Percentiles rank a stretch among this genome's conserved stretches.
phyloP scores from a whole-genome alignment of 2,329 filamentous ascomycete species.

The Nothophaeocryptopus gaeumannii region DNA sequence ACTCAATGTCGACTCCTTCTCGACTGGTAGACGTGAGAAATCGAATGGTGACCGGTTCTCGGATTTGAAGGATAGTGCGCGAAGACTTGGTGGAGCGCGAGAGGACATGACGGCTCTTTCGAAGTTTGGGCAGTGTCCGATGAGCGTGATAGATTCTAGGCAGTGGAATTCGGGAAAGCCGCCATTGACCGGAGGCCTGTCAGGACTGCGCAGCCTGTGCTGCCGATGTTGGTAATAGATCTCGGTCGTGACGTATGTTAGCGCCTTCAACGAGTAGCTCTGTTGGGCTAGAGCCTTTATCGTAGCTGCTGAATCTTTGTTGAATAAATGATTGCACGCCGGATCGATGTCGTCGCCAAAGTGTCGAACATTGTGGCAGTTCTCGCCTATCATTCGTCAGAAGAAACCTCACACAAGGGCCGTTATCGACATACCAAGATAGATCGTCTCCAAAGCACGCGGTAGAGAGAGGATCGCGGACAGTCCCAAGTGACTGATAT shows the following conservation, averaged over 20 bases:
- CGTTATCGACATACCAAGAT: conserved; percentile 12
- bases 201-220: not conserved
- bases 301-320: conserved; percentile 9
- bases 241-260: conserved; percentile 20
- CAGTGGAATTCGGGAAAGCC: conserved; percentile 20
- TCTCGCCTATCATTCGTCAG: conserved; percentile 13
- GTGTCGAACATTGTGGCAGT: conserved; percentile 21
- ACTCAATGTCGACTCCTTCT: not conserved
- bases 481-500: conserved; percentile 23
- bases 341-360: conserved; percentile 17
- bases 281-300: conserved; percentile 22
- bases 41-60: not conserved
- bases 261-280: conserved; percentile 15
- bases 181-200: conserved; percentile 11
- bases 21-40: too few relatives aligned
- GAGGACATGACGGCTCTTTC: conserved; percentile 24
- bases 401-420: too few relatives aligned
- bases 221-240: conserved; percentile 7
- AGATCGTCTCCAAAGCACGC: conserved; percentile 15
- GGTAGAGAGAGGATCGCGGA: conserved; percentile 21
- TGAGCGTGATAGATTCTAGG: conserved; percentile 16
- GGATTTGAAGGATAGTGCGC: conserved; percentile 10
- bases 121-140: conserved; percentile 21
- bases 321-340: conserved; percentile 21
- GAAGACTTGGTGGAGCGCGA: conserved; percentile 18